A percentile compares a stretch with the other conserved stretches of the same genome.
These are phyloP conservation scores for Plantago coronopus DNA, from an alignment of 305 asterid genomes.

Conservation along the genomic window DNA sequence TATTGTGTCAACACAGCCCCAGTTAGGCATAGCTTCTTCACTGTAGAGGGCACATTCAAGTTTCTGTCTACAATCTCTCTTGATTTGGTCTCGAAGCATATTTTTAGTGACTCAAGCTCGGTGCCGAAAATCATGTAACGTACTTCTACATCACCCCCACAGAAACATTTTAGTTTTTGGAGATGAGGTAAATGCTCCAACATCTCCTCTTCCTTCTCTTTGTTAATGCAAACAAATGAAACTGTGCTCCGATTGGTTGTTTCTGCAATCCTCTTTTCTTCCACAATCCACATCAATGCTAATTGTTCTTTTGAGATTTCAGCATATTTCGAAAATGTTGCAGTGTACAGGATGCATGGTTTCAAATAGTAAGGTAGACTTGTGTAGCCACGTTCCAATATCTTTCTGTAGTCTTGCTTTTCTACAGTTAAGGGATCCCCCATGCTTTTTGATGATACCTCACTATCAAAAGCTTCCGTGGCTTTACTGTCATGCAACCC, in stretches of 20 bases:
- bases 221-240: background rate
- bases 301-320: constrained; percentile 17
- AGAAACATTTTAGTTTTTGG: constrained; percentile 4
- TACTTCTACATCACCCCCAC: background rate
- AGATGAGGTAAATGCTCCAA: constrained; percentile 13
- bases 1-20: constrained; percentile 18
- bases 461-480: no score
- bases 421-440: no score
- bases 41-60: constrained; percentile 20
- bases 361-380: constrained; percentile 16
- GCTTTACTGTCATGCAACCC: no score
- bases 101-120: constrained; percentile 9
- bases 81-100: background rate
- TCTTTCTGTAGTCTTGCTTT: background rate
- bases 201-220: background rate
- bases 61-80: background rate
- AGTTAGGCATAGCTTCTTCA: constrained; percentile 24
- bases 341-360: constrained; percentile 37
- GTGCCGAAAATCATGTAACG: background rate
- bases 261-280: background rate
- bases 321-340: constrained; percentile 23
- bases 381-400: constrained; percentile 28
- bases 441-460: no score
- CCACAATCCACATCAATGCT: constrained; percentile 24
- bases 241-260: background rate